Percentiles rank a stretch among this genome's conserved stretches.
These are phyloP conservation scores for Thelonectria olida DNA, from an alignment of 2,329 filamentous ascomycete genomes.

Conservation along the genomic window DNA sequence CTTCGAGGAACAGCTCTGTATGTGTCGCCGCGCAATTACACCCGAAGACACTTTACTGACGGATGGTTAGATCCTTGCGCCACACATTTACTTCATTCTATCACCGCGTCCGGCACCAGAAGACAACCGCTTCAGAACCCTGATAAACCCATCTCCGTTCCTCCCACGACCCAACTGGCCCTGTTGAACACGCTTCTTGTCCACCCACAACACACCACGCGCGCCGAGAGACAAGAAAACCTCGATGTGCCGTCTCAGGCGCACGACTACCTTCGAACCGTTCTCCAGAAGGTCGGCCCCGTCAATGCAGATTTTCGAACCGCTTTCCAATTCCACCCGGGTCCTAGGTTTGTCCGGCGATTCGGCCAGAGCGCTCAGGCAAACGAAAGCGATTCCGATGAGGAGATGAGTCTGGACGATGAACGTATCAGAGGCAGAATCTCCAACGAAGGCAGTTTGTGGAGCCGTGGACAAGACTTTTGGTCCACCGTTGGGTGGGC, in stretches of 20 bases:
- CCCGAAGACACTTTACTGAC: slow-evolving; percentile 1
- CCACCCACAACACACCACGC: slow-evolving; percentile 82
- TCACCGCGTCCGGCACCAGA: slow-evolving; percentile 63
- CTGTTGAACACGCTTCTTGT: slow-evolving; percentile 84
- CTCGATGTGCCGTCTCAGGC: slow-evolving; percentile 72
- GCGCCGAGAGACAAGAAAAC: slow-evolving; percentile 69
- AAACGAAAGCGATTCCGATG: slow-evolving; percentile 54
- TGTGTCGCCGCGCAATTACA: slow-evolving; percentile 29
- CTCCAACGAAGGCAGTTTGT: slow-evolving; percentile 73
- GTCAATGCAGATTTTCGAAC: slow-evolving; percentile 73
- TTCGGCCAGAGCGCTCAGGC: slow-evolving; percentile 51
- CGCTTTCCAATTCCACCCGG: slow-evolving; percentile 74
- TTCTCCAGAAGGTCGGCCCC: slow-evolving; percentile 73
- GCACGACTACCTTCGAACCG: slow-evolving; percentile 73
- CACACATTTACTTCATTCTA: slow-evolving; percentile 70
- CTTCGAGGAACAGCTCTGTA: slow-evolving; percentile 79
- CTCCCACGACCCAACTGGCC: slow-evolving; percentile 77
- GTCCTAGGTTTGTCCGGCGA: slow-evolving; percentile 41
- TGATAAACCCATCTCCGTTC: slow-evolving; percentile 64
- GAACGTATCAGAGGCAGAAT: slow-evolving; percentile 66
- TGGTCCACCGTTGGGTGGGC: slow-evolving; percentile 93
- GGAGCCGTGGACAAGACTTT: slow-evolving; percentile 82
- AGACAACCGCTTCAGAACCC: slow-evolving; percentile 31
- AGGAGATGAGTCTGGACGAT: slow-evolving; percentile 55
- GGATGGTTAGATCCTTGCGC: slow-evolving; percentile 50